Conservation (phyloP, 495 filamentous ascomycete species). For the Xylaria palmicola region DNA sequence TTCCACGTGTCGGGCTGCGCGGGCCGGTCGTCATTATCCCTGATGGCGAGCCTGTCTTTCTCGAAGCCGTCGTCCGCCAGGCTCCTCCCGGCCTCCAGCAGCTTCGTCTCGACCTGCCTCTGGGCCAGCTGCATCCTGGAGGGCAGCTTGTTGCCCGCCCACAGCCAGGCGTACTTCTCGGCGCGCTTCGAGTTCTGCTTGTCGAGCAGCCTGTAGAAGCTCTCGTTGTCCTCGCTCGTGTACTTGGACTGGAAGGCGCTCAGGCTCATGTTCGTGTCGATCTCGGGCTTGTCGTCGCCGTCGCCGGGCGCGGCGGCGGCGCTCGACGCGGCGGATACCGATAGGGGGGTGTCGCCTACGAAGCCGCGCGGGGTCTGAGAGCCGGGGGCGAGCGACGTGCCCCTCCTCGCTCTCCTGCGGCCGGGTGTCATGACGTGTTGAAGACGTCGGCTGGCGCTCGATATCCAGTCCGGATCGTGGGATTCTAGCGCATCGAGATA, state of each 20-base stretch:
- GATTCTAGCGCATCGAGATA: conserved; percentile 90
- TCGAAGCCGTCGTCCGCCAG: conserved; percentile 52
- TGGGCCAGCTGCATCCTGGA: conserved; percentile 83
- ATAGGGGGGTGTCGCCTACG: conserved; percentile 67
- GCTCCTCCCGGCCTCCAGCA: conserved; percentile 49
- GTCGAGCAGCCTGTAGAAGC: conserved; percentile 88
- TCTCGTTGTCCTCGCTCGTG: conserved; percentile 96
- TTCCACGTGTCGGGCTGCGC: conserved; percentile 80
- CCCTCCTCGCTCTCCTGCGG: conserved; percentile 45
- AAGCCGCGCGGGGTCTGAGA: conserved; percentile 53
- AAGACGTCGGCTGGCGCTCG: conserved; percentile 70
- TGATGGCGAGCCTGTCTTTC: conserved; percentile 55
- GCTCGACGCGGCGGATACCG: conserved; percentile 47
- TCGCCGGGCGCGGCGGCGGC: conserved; percentile 3
- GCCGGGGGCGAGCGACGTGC: conserved; percentile 33
- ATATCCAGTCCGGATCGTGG: conserved; percentile 80
- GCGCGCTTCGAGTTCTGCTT: conserved; percentile 81
- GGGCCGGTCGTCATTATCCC: conserved; percentile 65
- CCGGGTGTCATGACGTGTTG: conserved; percentile 80
- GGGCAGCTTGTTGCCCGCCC: conserved; percentile 83
- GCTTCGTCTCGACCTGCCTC: conserved; percentile 62
- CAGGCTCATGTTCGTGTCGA: conserved; percentile 81
- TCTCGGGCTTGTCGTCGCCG: conserved; percentile 41
- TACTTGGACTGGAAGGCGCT: conserved; percentile 86
- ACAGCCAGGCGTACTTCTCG: conserved; percentile 84